These are phyloP conservation scores for Oryza officinalis DNA, from an alignment of 176 grass and related monocot species.

Conservation along the genomic window DNA sequence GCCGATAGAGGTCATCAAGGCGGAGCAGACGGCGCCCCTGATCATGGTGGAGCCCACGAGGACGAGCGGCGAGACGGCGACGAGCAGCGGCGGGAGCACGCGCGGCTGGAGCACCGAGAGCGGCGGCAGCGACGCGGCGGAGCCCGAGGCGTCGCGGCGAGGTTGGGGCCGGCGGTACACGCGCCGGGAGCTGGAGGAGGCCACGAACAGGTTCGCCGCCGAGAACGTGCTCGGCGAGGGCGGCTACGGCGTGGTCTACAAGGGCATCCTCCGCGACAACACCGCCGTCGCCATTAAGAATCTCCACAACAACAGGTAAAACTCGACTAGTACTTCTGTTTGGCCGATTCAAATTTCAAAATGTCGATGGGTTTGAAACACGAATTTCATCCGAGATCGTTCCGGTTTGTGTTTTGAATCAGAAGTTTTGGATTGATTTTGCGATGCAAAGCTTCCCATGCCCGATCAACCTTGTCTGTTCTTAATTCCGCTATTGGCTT, in stretches of 20 bases:
- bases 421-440: neutral
- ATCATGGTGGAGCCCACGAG: slow-evolving; percentile 19
- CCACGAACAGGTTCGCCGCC: slow-evolving; percentile 57
- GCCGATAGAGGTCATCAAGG: slow-evolving; percentile 58
- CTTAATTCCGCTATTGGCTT: neutral
- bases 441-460: neutral
- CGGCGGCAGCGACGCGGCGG: slow-evolving; percentile 16
- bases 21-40: slow-evolving; percentile 49
- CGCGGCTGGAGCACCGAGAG: slow-evolving; percentile 15
- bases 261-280: slow-evolving; percentile 59
- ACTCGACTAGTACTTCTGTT: neutral
- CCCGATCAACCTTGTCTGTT: neutral
- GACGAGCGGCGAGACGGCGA: slow-evolving; percentile 32
- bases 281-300: slow-evolving; percentile 85
- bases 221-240: slow-evolving; percentile 84
- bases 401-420: neutral
- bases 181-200: slow-evolving; percentile 66
- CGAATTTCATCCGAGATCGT: neutral
- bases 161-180: slow-evolving; percentile 81
- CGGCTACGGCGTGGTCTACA: slow-evolving; percentile 85
- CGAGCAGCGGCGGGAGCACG: slow-evolving; percentile 47
- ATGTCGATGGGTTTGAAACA: neutral
- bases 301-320: slow-evolving; percentile 87
- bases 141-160: slow-evolving; percentile 58
- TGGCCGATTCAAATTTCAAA: neutral